Base-by-base conservation (phyloP, 345 rosid species). In the Laguncularia racemosa region DNA sequence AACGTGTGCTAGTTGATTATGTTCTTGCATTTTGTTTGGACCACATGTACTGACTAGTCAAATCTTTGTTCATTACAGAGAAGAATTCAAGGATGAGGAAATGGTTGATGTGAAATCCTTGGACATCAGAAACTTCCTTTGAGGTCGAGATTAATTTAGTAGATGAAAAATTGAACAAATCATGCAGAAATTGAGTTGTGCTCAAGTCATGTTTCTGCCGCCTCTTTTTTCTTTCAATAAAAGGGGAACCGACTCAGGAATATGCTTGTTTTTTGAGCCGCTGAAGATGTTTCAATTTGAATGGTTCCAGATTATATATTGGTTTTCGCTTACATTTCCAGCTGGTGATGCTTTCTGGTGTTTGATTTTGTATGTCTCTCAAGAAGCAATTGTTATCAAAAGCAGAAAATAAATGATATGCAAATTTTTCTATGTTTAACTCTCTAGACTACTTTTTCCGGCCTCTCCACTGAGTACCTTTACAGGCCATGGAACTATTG, bases 101-200 rank as follows among this genome's bases (percentile, higher is more conserved):
- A 75, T 77, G 89, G 78, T 71, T 0, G 89, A 84, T 48, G 95
- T 87, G 73, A 93, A 81, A 80, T 82, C 97, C 11, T 63, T 93
- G 83, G 99, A 93, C 78, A 64, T 93, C 73, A 76, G 99, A 69
- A 87, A 89, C 84, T 89, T 89, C 74, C 73, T 93, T 40, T 91
- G 63, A 82, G 11, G 57, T 16, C 43, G 20, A 13, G 20, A 26
- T 52, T 60, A 23, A 56, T 17, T 15, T 40, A 44, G 21, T 58
- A 50, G 53, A 47, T 55, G 46, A 40, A 21, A 48, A 14, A 28
- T 40, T 16, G 58, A 28, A 44, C 50, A 44, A 52, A 19, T 20
- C 48, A 38, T 23, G 53, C 56, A 53, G 50, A 44, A 23, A 46
- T 52, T 38, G 17, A 60, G 16, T 26, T 16, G 49, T 33, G 26